These are phyloP conservation scores for Proliferodiscus dingleyae DNA, from an alignment of 2,329 filamentous ascomycete genomes.

Conservation along the genomic window DNA sequence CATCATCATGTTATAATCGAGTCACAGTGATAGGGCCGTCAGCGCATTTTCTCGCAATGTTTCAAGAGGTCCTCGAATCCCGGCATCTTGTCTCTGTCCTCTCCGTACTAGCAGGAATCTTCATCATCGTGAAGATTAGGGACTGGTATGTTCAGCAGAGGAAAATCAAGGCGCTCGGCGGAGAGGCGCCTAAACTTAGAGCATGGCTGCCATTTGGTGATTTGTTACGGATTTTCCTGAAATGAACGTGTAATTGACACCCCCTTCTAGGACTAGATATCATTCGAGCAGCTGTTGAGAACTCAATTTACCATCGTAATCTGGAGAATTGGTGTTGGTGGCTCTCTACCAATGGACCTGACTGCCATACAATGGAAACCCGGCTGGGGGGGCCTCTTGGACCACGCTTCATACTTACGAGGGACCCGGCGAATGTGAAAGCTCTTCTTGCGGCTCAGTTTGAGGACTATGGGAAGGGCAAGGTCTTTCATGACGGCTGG, in stretches of 20 bases:
- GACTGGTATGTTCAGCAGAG: neutral
- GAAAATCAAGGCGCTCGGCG: neutral
- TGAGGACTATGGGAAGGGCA: slow-evolving; percentile 1
- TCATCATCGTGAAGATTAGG: neutral
- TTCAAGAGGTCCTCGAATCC: neutral
- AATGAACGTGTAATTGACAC: neutral
- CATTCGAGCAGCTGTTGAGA: neutral
- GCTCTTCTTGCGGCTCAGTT: slow-evolving; percentile 1
- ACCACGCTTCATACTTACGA: neutral
- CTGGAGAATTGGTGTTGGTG: neutral
- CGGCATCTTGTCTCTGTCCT: neutral
- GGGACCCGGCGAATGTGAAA: slow-evolving; percentile 1
- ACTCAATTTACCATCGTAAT: neutral
- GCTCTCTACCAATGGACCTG: neutral
- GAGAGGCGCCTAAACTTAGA: neutral
- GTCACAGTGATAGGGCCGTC: neutral
- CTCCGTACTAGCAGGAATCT: neutral
- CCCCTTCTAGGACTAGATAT: neutral
- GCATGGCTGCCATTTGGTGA: neutral
- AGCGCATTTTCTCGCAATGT: neutral
- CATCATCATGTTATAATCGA: neutral
- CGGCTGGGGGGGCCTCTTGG: neutral
- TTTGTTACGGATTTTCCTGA: neutral
- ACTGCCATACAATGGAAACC: neutral
- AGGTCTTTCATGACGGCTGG: neutral